Conservation (phyloP, 768 basidiomycete genomes). For the Naematelia encephala region DNA sequence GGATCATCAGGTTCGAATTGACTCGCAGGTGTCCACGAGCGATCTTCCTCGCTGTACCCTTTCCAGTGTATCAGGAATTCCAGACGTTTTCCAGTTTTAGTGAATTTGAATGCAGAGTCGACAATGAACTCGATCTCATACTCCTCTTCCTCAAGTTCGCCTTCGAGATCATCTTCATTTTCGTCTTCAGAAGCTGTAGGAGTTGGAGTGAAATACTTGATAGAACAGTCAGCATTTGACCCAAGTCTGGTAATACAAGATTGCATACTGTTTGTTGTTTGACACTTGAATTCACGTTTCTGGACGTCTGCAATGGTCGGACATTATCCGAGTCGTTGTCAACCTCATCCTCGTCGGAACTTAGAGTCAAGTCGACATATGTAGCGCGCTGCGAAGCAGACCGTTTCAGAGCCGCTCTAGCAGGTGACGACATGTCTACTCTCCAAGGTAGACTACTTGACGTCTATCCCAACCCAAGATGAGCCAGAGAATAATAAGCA, state of each 20-base stretch:
- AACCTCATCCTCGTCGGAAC: constrained; percentile 23
- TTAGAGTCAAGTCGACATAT: constrained; percentile 26
- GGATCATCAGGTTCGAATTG: constrained; percentile 42
- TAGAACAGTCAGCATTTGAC: background rate
- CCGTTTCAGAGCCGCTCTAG: constrained; percentile 12
- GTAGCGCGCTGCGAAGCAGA: constrained; percentile 21
- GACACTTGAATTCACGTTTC: constrained; percentile 1
- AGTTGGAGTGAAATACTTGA: background rate
- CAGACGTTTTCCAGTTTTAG: constrained; percentile 12
- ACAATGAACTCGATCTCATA: constrained; percentile 41
- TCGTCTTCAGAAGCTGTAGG: constrained; percentile 16
- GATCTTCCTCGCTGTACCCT: constrained; percentile 28
- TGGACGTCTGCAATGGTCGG: constrained; percentile 6
- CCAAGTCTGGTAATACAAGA: background rate
- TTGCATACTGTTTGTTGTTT: constrained; percentile 25
- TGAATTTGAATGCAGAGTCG: constrained; percentile 26
- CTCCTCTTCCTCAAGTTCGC: constrained; percentile 23
- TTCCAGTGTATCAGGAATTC: constrained; percentile 37
- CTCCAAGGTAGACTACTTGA: background rate
- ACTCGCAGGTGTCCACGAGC: constrained; percentile 31
- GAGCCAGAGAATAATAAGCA: no score
- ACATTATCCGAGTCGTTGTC: constrained; percentile 2
- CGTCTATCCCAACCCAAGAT: no score
- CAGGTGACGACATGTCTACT: background rate
- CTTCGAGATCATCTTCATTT: constrained; percentile 10